Base-by-base conservation (phyloP, 257 asterid species). In the Linderniella brevidens region DNA sequence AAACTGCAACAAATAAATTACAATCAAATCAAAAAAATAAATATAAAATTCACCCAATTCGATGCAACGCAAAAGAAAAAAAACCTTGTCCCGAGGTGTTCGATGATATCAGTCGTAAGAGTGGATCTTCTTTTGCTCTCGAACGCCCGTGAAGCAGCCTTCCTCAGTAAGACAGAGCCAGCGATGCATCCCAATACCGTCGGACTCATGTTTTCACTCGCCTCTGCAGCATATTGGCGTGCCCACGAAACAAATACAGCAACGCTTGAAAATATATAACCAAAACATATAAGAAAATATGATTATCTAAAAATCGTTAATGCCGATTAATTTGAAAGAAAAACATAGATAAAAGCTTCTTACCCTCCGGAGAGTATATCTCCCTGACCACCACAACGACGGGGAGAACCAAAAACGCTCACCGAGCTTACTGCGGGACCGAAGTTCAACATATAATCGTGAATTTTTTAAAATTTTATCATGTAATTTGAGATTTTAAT, bases 331-430 rank as follows among this genome's bases (percentile, higher is more conserved):
- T 25, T 25, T 25, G 32, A 2, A 25, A 25, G 32, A 25, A 25
- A 25, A n/a, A n/a, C n/a, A n/a, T n/a, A n/a, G n/a, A n/a, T 25
- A 25, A 2, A 25, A 42, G 47, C 10, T 25, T 48, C 42, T 62
- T 57, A 79, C 96, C 98, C 74, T 66, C 98, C 98, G 11, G 98
- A 77, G 39, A 90, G 96, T 65, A 90, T 79, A 60, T 90, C 96
- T 35, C 98, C 98, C 67, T 90, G 98, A 61, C 98, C 98, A 58
- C 98, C 96, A 65, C 98, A 90, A 35, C 98, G 94, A 15, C 98
- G 87, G 36, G 94, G 98, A 47, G 98, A 85, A 55, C 96, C 96
- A 46, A 72, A 85, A 12, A 52, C 55, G 56, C 76, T 69, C 46
- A 90, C 96, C 11, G 82, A 67, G 54, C 58, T 55, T 59, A 78